phyloP scores from a whole-genome alignment of 2,329 filamentous ascomycete species.

The Trichophyton benhamiae region DNA sequence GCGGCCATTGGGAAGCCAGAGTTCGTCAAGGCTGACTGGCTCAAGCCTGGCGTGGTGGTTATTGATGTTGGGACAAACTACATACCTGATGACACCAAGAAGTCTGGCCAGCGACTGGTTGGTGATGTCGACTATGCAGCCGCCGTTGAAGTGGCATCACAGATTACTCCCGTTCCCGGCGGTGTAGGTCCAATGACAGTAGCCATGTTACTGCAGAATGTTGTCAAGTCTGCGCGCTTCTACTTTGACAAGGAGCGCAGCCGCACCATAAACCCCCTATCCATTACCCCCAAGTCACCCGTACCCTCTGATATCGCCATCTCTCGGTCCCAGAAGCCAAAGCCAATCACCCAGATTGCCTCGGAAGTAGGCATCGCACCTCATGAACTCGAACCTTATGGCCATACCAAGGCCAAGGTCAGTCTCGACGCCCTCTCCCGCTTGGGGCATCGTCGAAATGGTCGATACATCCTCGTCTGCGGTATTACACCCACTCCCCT shows the following conservation, averaged over 20 bases:
- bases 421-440: conserved; percentile 70
- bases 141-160: conserved; percentile 71
- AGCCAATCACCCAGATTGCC: conserved; percentile 74
- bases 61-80: conserved; percentile 98
- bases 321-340: conserved; percentile 80
- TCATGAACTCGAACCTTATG: conserved; percentile 90
- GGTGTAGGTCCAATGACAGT: conserved; percentile 98
- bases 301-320: conserved; percentile 95
- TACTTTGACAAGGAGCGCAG: conserved; percentile 76
- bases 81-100: conserved; percentile 75
- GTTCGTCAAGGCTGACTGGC: conserved; percentile 88
- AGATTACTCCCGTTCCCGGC: conserved; percentile 91
- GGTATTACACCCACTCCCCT: conserved; percentile 95
- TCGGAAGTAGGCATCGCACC: conserved; percentile 74
- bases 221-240: conserved; percentile 69
- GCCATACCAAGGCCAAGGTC: conserved; percentile 91
- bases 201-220: conserved; percentile 93
- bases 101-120: conserved; percentile 82
- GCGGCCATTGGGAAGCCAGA: conserved; percentile 79
- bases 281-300: conserved; percentile 62
- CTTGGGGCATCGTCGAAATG: conserved; percentile 74
- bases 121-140: conserved; percentile 90
- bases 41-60: conserved; percentile 88
- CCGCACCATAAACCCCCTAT: conserved; percentile 68
- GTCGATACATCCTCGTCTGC: conserved; percentile 82